Base-by-base conservation (phyloP, 148 eudicot species). In the Selenicereus undatus region DNA sequence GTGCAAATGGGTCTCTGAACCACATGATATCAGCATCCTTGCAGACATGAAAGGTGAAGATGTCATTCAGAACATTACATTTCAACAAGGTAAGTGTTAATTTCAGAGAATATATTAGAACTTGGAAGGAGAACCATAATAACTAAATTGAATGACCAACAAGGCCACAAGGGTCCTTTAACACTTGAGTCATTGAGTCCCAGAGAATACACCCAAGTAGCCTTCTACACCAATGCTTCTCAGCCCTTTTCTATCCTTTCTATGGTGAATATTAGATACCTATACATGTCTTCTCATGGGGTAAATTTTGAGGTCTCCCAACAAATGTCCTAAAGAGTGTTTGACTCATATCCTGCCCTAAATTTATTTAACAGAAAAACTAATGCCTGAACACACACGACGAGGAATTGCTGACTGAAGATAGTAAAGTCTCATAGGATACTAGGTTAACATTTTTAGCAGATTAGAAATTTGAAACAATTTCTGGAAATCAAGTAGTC, bases 11-110 rank as follows among this genome's bases (percentile, higher is more conserved):
- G 88, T 89, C 86, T 84, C 93, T 86, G 79, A 91, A 83, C 93
- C 93, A 91, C 93, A 91, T 86, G 72, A 89, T 62, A 85, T 91
- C 91, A 48, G 90, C 88, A 81, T 91, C 93, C 93, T 90, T 88
- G 54, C 78, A 36, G 30, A 77, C 58, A 77, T 76, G 77, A 74
- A 13, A 78, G 65, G 48, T 35, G 71, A 27, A 66, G 4, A 26
- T 73, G 76, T 45, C 24, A 60, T 20, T 71, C 64, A 82, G 71
- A 75, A 72, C 77, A 60, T 52, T 42, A 39, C 14, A 30, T 21
- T 24, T 26, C 51, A 7, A 62, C 0, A n/a, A 51, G 21, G 9
- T 10, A 80, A 42, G 11, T 78, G 35, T 3, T 5, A 17, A 52
- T 32, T 29, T 52, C 48, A 48, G 14, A 75, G 71, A n/a, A 24